Base-by-base conservation (phyloP, 441 rosid genomes). In the Lagerstroemia fauriei region DNA sequence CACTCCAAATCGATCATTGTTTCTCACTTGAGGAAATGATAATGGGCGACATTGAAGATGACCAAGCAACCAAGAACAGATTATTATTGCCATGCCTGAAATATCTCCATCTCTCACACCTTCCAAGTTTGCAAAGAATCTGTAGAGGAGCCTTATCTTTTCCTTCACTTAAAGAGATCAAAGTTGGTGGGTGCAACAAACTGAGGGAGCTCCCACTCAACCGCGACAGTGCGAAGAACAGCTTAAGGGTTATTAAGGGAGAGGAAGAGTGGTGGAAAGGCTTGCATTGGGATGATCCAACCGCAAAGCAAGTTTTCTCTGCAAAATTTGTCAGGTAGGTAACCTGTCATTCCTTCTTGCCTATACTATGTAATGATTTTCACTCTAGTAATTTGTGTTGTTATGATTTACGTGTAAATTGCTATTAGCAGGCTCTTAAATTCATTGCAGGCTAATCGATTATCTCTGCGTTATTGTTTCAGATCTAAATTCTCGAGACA, bases 211-310 rank as follows among this genome's bases (percentile, higher is more conserved):
- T 74, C 31, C 77, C 77, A 24, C 24, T 75, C 9, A n/a, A 22
- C 38, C 10, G 38, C 25, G 59, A 50, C 9, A 75, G 34, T 31
- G 16, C 24, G 13, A 24, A 17, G 34, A 25, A 75, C 16, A 75
- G 59, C 16, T 14, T 48, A n/a, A 1, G 48, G 16, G 9, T 9
- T 13, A 22, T 75, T 18, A 32, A 17, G 14, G 78, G 34, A 75
- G 22, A 25, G 24, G 1, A 7, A 7, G 24, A 25, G 48, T 75
- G 78, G 78, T 75, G 61, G 78, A 27, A 53, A 6, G 57, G 38
- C 20, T 50, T 75, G 59, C 27, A 75, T 16, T 75, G 61, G 78
- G 78, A 48, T n/a, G 78, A 75, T 50, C 51, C 46, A 11, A 61
- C 22, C 29, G 1, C 61, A 2, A 48, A 46, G 32, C 59, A 17